Evolutionary conservation across 768 basidiomycete species (phyloP).

Genomic region (Hygrophorus russula): DNA sequence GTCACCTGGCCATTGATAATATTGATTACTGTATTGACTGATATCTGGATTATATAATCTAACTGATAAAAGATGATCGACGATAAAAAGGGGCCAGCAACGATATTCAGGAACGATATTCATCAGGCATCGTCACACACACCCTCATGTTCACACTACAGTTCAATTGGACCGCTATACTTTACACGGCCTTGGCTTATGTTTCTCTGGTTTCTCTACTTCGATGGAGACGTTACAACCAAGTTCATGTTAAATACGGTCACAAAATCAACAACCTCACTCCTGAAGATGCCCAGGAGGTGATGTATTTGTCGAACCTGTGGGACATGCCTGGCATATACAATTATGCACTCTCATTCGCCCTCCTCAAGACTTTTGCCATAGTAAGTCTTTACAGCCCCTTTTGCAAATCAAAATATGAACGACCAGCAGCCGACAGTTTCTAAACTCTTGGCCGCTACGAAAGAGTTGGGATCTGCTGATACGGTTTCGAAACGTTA

Average conservation of each 20-base stretch:
- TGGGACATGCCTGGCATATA: slow-evolving; percentile 37
- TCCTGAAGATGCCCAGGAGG: slow-evolving; percentile 33
- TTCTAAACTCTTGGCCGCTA: slow-evolving; percentile 28
- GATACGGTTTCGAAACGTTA: slow-evolving; percentile 30
- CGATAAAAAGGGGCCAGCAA: too few species aligned
- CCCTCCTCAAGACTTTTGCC: slow-evolving; percentile 42
- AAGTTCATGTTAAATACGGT: slow-evolving; percentile 28
- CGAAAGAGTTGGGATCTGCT: slow-evolving; percentile 25
- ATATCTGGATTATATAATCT: too few species aligned
- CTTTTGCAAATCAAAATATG: background rate
- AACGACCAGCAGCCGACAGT: slow-evolving; percentile 28
- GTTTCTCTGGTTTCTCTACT: slow-evolving; percentile 23
- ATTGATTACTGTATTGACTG: too few species aligned
- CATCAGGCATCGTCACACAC: too few species aligned
- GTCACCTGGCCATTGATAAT: too few species aligned
- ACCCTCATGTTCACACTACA: too few species aligned
- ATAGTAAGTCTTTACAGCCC: slow-evolving; percentile 22
- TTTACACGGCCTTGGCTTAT: slow-evolving; percentile 7
- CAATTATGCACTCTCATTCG: slow-evolving; percentile 31
- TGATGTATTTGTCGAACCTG: slow-evolving; percentile 20
- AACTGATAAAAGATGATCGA: too few species aligned
- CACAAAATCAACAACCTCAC: slow-evolving; percentile 26
- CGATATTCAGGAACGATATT: too few species aligned
- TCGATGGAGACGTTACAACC: slow-evolving; percentile 32
- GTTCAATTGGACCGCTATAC: too few species aligned